Percentiles rank a stretch among this genome's conserved stretches.
These are phyloP conservation scores for Trametes maxima DNA, from an alignment of 768 basidiomycete species.

Conservation along the genomic window DNA sequence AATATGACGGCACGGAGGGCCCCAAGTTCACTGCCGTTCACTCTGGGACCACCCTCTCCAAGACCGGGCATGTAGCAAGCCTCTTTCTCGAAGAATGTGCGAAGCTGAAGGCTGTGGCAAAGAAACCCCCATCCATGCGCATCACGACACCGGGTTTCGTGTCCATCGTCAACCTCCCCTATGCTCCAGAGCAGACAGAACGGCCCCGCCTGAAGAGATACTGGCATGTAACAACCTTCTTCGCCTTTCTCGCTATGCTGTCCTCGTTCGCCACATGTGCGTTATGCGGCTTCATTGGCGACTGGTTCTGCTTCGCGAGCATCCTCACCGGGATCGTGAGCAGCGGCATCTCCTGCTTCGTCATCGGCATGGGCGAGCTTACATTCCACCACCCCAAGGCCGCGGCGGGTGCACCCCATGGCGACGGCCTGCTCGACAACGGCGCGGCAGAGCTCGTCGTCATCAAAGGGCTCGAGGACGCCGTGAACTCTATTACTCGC, in stretches of 20 bases:
- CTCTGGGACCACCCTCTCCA: background rate
- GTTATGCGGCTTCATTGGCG: background rate
- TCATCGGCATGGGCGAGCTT: conserved; percentile 2
- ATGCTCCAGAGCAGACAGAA: background rate
- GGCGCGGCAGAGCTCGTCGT: background rate
- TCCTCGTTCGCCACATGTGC: background rate
- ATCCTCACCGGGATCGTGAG: conserved; percentile 7
- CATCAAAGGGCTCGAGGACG: conserved; percentile 1
- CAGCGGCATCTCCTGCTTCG: conserved; percentile 9
- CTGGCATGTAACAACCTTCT: background rate
- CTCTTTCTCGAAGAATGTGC: background rate
- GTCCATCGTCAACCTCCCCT: background rate
- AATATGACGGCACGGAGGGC: background rate
- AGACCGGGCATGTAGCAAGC: background rate
- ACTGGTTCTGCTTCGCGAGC: conserved; percentile 12
- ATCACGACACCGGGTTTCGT: background rate
- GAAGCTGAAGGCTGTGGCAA: background rate
- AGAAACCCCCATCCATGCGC: background rate
- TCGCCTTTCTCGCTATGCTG: conserved; percentile 1
- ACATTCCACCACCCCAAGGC: conserved; percentile 5
- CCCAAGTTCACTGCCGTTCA: background rate
- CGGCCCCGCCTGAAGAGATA: background rate
- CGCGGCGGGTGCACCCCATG: background rate
- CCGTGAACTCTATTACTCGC: conserved; percentile 11
- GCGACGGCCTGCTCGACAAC: conserved; percentile 11